Evolutionary conservation across 495 filamentous ascomycete genomes (phyloP), one percentile per base, ranked within the genome.

Genomic region (Aspergillus sclerotiicarbonarius): DNA sequence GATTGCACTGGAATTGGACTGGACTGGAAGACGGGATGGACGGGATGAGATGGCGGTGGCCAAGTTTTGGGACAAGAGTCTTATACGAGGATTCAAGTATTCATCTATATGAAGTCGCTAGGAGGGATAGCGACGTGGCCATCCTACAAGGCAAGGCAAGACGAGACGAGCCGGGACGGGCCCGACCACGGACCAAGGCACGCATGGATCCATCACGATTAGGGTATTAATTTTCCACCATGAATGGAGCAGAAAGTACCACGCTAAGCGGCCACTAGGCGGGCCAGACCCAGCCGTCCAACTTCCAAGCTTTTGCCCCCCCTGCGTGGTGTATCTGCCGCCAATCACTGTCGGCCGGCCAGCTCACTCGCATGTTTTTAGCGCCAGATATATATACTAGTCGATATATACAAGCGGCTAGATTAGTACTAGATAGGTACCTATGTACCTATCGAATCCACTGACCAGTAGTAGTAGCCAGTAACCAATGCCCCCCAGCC

Each of bases 291-390:
- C 37, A 12, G 37, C 10, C 37, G 6, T 41, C 10, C 9, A 13
- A 8, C 35, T 13, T 49, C 46, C 47, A 50, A 50, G 47, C 47
- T 32, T 50, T 32, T 8, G 4, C 25, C 47, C 47, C 47, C 47
- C 29, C 6, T 29, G 20, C n/a, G 21, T 15, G 31, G 18, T 31
- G 10, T 50, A 50, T 50, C 47, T 50, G 13, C n/a, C 47, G 31
- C 47, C 47, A 50, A 50, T 50, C 29, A 50, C 13, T 13, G 6
- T 6, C 31, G 25, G n/a, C 12, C 12, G 25, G 47, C 15, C 47
- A 16, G 5, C 25, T 50, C 47, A 37, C 13, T 16, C 13, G 19
- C 15, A 25, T 49, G 20, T 6, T 15, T 13, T n/a, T 49, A 49
- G 46, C 1, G 21, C 46, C 46, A 30, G 37, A 41, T 41, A n/a